phyloP scores from a whole-genome alignment of 2,329 filamentous ascomycete species.

The Aulographum hederae region DNA sequence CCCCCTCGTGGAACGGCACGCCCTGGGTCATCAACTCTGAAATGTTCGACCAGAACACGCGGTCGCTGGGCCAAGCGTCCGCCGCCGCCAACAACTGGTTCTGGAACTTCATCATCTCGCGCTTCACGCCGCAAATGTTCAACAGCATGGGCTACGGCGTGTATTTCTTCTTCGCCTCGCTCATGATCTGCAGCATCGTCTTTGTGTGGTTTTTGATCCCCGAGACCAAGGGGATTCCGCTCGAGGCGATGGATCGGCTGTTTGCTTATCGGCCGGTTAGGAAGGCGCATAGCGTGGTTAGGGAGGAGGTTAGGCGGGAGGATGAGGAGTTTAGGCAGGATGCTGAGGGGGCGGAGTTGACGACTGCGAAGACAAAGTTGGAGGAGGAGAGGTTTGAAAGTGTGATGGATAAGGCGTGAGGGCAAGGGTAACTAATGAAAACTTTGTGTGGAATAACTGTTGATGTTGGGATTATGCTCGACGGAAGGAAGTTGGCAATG shows the following conservation, averaged over 20 bases:
- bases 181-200: slow-evolving; percentile 25
- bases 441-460: no score
- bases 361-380: not conserved
- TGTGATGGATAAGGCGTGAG: no score
- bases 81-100: slow-evolving; percentile 58
- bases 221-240: slow-evolving; percentile 25
- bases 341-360: slow-evolving; percentile 17
- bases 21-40: slow-evolving; percentile 60
- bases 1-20: slow-evolving; percentile 49
- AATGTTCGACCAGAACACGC: slow-evolving; percentile 55
- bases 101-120: slow-evolving; percentile 50
- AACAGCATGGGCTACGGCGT: slow-evolving; percentile 23
- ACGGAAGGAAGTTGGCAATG: no score
- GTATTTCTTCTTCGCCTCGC: slow-evolving; percentile 28
- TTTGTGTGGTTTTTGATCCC: slow-evolving; percentile 26
- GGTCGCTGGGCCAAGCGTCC: slow-evolving; percentile 51
- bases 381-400: not conserved
- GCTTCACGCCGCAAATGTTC: slow-evolving; percentile 50
- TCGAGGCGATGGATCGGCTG: slow-evolving; percentile 28
- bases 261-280: slow-evolving; percentile 24
- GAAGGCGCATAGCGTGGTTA: slow-evolving; percentile 21
- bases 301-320: slow-evolving; percentile 17
- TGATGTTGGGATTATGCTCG: no score
- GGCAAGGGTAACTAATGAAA: no score
- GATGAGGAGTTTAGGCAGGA: slow-evolving; percentile 24